These are phyloP conservation scores for Corymbia calophylla DNA, from an alignment of 441 rosid genomes.

Conservation along the genomic window DNA sequence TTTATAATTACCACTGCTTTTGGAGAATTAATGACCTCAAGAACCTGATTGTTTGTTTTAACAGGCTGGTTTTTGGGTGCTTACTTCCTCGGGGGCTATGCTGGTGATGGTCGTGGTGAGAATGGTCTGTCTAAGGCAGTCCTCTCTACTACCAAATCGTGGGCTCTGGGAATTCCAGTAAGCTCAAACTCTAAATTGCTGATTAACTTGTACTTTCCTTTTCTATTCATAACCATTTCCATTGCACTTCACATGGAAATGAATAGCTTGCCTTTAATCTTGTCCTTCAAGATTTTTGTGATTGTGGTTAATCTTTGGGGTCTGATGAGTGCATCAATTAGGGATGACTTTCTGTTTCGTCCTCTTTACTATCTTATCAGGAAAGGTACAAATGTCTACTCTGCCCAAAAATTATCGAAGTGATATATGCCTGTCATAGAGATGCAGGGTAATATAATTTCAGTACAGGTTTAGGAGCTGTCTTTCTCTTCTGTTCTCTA, in stretches of 20 bases:
- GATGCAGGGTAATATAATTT: neutral
- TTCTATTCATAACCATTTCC: neutral
- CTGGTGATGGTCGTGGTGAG: slow-evolving; percentile 77
- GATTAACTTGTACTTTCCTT: neutral
- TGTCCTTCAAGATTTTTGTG: neutral
- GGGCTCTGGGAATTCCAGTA: slow-evolving; percentile 81
- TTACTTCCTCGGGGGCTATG: slow-evolving; percentile 85
- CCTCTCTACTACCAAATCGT: slow-evolving; percentile 74
- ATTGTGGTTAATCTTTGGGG: neutral
- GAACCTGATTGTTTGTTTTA: neutral
- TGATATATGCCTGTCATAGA: neutral
- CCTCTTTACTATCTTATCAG: neutral
- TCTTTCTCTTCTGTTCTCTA: neutral
- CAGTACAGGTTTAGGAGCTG: neutral
- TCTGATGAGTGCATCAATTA: neutral
- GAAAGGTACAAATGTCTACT: neutral
- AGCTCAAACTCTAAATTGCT: slow-evolving; percentile 8
- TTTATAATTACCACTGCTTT: neutral
- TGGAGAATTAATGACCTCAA: neutral
- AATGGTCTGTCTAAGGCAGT: slow-evolving; percentile 68
- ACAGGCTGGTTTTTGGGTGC: slow-evolving; percentile 93
- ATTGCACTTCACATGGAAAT: neutral
- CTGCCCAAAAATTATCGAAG: neutral
- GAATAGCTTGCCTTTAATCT: neutral
- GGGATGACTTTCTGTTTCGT: neutral